phyloP scores from a whole-genome alignment of 768 basidiomycete genomes.

The Podaxis pistillaris region DNA sequence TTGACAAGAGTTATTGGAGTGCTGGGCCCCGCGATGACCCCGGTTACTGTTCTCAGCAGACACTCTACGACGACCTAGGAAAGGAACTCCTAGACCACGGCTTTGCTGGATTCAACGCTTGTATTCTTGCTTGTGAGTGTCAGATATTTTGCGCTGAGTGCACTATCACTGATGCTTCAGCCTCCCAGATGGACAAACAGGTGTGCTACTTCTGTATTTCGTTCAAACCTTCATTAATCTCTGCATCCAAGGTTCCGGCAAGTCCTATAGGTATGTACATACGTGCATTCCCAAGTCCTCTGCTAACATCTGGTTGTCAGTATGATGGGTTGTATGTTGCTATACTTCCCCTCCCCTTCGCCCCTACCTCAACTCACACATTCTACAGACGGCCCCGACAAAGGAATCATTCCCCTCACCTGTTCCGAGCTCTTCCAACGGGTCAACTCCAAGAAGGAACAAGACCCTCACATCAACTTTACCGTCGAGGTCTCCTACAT shows the following conservation, averaged over 20 bases:
- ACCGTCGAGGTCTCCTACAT: slow-evolving; percentile 99
- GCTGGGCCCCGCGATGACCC: slow-evolving; percentile 89
- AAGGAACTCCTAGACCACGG: slow-evolving; percentile 94
- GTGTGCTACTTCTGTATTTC: slow-evolving; percentile 34
- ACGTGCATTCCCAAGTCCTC: background rate
- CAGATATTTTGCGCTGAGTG: background rate
- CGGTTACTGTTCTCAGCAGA: slow-evolving; percentile 90
- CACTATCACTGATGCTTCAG: slow-evolving; percentile 13
- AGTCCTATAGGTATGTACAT: slow-evolving; percentile 78
- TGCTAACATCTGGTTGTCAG: slow-evolving; percentile 34
- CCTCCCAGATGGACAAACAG: slow-evolving; percentile 74
- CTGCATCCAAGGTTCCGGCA: slow-evolving; percentile 68
- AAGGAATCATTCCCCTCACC: slow-evolving; percentile 96
- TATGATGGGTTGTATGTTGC: slow-evolving; percentile 91
- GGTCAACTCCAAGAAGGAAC: slow-evolving; percentile 60
- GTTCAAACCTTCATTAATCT: background rate
- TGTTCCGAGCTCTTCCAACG: slow-evolving; percentile 91
- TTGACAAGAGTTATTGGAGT: slow-evolving; percentile 98
- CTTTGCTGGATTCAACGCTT: slow-evolving; percentile 96
- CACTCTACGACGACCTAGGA: slow-evolving; percentile 91
- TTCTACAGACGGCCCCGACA: slow-evolving; percentile 81
- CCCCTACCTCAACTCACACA: slow-evolving; percentile 2
- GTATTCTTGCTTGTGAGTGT: slow-evolving; percentile 95
- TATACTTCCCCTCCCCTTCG: slow-evolving; percentile 3
- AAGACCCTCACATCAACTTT: slow-evolving; percentile 71